A percentile compares a stretch with the other conserved stretches of the same genome.
Conservation (phyloP, 768 basidiomycete genomes). For the Mrakia blollopis region DNA sequence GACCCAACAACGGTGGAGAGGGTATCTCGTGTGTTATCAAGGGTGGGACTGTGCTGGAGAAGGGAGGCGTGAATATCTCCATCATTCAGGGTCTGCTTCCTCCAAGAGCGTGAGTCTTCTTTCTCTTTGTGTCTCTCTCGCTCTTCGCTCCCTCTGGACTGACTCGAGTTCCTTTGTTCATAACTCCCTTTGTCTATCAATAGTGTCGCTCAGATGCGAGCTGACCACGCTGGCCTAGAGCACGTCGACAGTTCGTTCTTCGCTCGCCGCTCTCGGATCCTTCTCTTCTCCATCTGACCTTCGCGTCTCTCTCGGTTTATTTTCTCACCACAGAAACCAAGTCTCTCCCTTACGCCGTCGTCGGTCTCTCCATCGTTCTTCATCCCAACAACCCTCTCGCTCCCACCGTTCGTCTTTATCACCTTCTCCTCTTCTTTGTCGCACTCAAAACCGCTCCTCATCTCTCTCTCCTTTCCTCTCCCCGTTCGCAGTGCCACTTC, state of each 20-base stretch:
- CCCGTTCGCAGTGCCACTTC: slow-evolving; percentile 64
- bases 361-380: slow-evolving; percentile 84
- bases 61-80: slow-evolving; percentile 92
- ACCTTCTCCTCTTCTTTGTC: background rate
- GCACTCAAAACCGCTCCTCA: no score
- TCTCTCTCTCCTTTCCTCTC: background rate
- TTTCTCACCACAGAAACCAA: slow-evolving; percentile 37
- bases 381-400: slow-evolving; percentile 88
- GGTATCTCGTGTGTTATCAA: slow-evolving; percentile 78
- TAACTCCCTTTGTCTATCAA: slow-evolving; percentile 43
- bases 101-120: slow-evolving; percentile 45
- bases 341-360: slow-evolving; percentile 83
- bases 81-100: slow-evolving; percentile 84
- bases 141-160: background rate
- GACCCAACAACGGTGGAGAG: slow-evolving; percentile 39
- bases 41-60: slow-evolving; percentile 67
- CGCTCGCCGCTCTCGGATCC: background rate
- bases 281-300: background rate
- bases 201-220: slow-evolving; percentile 90
- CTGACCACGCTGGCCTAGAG: slow-evolving; percentile 65
- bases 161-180: background rate
- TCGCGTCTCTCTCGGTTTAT: background rate
- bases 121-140: background rate
- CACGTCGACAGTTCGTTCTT: slow-evolving; percentile 14
- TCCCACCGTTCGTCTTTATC: slow-evolving; percentile 37